Evolutionary conservation across 805 yeast genomes (phyloP).

Genomic region (Starmerella roubikii): DNA sequence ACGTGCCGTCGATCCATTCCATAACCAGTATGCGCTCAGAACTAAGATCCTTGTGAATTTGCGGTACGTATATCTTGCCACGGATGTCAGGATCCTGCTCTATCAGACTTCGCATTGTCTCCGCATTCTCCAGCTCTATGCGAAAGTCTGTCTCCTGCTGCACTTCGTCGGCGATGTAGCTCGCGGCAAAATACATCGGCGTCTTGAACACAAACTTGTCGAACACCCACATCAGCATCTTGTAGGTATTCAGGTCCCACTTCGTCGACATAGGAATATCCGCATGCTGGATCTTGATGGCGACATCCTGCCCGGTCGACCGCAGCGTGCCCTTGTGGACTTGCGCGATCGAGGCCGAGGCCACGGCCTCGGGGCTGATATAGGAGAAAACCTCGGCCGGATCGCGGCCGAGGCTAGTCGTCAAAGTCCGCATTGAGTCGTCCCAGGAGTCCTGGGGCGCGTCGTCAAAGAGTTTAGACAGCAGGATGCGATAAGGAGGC

Average conservation of each 20-base stretch:
- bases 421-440: constrained; percentile 25
- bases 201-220: constrained; percentile 43
- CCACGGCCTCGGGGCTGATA: constrained; percentile 47
- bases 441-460: constrained; percentile 48
- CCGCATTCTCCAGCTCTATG: constrained; percentile 43
- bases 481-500: constrained; percentile 43
- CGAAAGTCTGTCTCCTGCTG: constrained; percentile 48
- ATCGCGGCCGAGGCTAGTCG: constrained; percentile 30
- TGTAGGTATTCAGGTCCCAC: constrained; percentile 49
- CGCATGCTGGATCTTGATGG: constrained; percentile 79
- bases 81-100: constrained; percentile 31
- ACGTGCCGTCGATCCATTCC: constrained; percentile 68
- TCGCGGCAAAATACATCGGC: constrained; percentile 45
- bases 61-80: constrained; percentile 39
- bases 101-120: constrained; percentile 25
- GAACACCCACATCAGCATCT: constrained; percentile 38
- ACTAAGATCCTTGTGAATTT: constrained; percentile 33
- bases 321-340: constrained; percentile 65
- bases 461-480: constrained; percentile 46
- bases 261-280: constrained; percentile 46
- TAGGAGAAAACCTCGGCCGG: constrained; percentile 33
- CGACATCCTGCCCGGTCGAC: constrained; percentile 55
- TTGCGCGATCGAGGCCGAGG: constrained; percentile 83
- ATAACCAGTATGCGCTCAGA: constrained; percentile 42
- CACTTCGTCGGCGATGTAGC: constrained; percentile 45